Percentiles rank a stretch among this genome's conserved stretches.
Evolutionary conservation across 2,329 filamentous ascomycete species (phyloP).

Genomic region (Scytalidium lignicola): DNA sequence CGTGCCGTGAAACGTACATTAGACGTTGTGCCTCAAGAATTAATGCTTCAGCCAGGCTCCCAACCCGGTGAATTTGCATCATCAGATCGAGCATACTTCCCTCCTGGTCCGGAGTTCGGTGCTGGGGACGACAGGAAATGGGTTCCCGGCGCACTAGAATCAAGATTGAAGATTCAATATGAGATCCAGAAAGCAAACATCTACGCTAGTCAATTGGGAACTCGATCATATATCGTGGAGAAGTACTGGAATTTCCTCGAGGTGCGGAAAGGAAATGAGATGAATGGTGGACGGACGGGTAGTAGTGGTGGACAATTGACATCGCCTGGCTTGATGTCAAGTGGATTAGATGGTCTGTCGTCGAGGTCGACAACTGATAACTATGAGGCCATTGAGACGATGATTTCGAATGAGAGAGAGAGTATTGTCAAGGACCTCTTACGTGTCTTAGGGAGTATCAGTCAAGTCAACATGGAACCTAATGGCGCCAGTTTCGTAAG

Average conservation of each 20-base stretch:
- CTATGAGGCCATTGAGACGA: constrained; percentile 31
- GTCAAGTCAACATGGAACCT: constrained; percentile 78
- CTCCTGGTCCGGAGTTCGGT: constrained; percentile 38
- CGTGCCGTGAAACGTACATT: constrained; percentile 64
- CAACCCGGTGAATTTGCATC: constrained; percentile 36
- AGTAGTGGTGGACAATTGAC: constrained; percentile 4
- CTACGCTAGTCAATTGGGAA: constrained; percentile 74
- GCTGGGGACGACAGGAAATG: constrained; percentile 26
- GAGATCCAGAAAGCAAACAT: constrained; percentile 94
- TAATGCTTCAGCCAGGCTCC: constrained; percentile 47
- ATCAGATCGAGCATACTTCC: constrained; percentile 44
- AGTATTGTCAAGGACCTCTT: constrained; percentile 77
- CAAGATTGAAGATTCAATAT: constrained; percentile 60
- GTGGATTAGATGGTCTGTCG: constrained; percentile 20
- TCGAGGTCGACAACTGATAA: constrained; percentile 35
- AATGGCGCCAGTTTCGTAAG: constrained; percentile 60
- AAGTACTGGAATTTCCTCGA: constrained; percentile 77
- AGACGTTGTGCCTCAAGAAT: constrained; percentile 61
- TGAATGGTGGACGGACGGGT: constrained; percentile 4
- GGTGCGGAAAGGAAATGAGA: constrained; percentile 47
- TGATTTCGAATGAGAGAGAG: constrained; percentile 72
- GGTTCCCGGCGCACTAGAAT: constrained; percentile 7
- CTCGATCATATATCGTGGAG: constrained; percentile 79
- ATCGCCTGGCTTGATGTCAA: constrained; percentile 21
- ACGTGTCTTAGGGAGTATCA: constrained; percentile 68